Evolutionary conservation across 2,329 filamentous ascomycete genomes (phyloP).

Genomic region (Paecilomyces dactylethromorphus): DNA sequence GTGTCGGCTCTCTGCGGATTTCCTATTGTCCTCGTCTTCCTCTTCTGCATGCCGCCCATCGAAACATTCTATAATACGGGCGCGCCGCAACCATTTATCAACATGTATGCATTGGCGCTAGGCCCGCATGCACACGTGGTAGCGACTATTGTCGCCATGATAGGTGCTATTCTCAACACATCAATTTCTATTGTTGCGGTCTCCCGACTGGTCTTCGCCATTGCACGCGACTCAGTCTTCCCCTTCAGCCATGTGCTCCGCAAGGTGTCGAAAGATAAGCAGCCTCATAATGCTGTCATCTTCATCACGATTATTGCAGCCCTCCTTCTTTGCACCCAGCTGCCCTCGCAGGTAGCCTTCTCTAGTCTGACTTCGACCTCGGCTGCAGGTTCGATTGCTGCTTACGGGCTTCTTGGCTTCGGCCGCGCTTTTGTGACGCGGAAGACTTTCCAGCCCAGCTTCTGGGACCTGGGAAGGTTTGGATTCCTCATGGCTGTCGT

Average conservation of each 20-base stretch:
- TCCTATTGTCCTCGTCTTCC: conserved; percentile 22
- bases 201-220: conserved; percentile 51
- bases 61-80: conserved; percentile 22
- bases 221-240: conserved; percentile 52
- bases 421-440: conserved; percentile 38
- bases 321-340: conserved; percentile 48
- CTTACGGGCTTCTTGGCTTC: conserved; percentile 40
- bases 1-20: conserved; percentile 21
- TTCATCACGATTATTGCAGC: conserved; percentile 47
- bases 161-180: conserved; percentile 33
- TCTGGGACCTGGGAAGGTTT: conserved; percentile 37
- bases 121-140: conserved; percentile 10
- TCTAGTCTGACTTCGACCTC: conserved; percentile 42
- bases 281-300: conserved; percentile 50
- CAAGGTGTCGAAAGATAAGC: conserved; percentile 43
- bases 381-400: conserved; percentile 39
- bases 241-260: conserved; percentile 49
- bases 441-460: conserved; percentile 35
- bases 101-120: conserved; percentile 10
- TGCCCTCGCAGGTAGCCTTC: conserved; percentile 44
- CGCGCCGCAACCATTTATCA: conserved; percentile 19
- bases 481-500: conserved; percentile 39
- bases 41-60: conserved; percentile 24
- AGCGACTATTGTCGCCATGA: conserved; percentile 8
- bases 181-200: conserved; percentile 49